phyloP scores from a whole-genome alignment of 495 filamentous ascomycete genomes.

The Cairneyella variabilis region DNA sequence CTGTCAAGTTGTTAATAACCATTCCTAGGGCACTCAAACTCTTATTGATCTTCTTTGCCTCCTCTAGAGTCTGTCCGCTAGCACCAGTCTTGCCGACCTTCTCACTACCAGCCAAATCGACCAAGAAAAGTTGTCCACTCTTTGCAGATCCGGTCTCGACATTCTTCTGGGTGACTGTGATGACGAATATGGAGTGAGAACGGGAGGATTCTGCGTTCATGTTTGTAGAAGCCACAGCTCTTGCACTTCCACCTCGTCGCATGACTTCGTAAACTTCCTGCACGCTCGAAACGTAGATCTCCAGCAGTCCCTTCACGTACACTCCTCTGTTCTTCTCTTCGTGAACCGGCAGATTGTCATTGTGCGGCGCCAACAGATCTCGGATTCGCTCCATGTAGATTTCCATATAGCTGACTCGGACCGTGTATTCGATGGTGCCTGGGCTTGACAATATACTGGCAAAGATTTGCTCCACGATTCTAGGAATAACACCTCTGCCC shows the following conservation, averaged over 20 bases:
- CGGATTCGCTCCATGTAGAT: constrained; percentile 99
- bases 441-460: constrained; percentile 86
- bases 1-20: constrained; percentile 97
- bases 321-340: constrained; percentile 96
- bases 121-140: constrained; percentile 93
- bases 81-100: constrained; percentile 99
- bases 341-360: constrained; percentile 95
- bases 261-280: constrained; percentile 97
- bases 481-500: constrained; percentile 89
- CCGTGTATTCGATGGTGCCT: constrained; percentile 94
- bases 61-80: constrained; percentile 94
- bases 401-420: constrained; percentile 98
- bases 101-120: constrained; percentile 96
- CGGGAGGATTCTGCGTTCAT: constrained; percentile 99
- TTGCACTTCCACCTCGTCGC: constrained; percentile 81
- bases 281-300: constrained; percentile 94
- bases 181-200: constrained; percentile 97
- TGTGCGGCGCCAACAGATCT: constrained; percentile 84
- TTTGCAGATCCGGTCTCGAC: constrained; percentile 94
- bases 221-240: constrained; percentile 97
- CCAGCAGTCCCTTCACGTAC: constrained; percentile 92
- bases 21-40: constrained; percentile 95
- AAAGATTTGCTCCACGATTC: constrained; percentile 98
- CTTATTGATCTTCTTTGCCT: constrained; percentile 99
- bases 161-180: constrained; percentile 97